Evolutionary conservation across 1,284 basidiomycete species (phyloP), one percentile per base, ranked within the genome.

Genomic region (Meripilus lineatus): DNA sequence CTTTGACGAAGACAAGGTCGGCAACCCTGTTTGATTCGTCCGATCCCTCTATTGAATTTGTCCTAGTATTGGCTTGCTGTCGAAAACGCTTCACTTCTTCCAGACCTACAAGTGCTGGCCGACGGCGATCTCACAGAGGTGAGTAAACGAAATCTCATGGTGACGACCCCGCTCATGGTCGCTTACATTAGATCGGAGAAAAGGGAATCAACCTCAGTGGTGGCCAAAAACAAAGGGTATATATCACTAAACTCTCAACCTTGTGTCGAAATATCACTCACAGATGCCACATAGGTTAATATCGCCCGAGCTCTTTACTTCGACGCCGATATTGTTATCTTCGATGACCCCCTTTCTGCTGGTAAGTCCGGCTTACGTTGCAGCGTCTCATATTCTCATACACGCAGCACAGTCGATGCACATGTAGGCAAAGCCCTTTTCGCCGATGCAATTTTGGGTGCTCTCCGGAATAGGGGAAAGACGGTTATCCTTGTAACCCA

Each of bases 291-390:
- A 30, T 30, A 81, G 65, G 71, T 86, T 46, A 85, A 85, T 57
- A 84, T 89, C 38, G 84, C 84, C 3, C 66, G 86, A 39, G 83
- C 84, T 1, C 64, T 89, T 1, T 90, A 90, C 60, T 81, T 70
- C 57, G 66, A 84, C 48, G 81, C 85, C 4, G 84, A 89, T 46
- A 66, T 88, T 25, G 65, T 84, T 15, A 71, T 86, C 15, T 71
- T 89, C 46, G 86, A 89, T 56, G 85, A 89, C 58, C 84, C 84
- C 2, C 69, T 89, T 4, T 86, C 82, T 39, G 86, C 85, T 13
- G 78, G 77, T 75, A 50, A 43, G 58, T 34, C 35, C 33, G 25
- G 18, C 25, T 32, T 23, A 24, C 11, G 4, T 18, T 18, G 14
- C n/a, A 18, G 15, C 47, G 21, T 46, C 38, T 20, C 25, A 32